These are phyloP conservation scores for Endothia cerciana DNA, from an alignment of 2,329 filamentous ascomycete genomes.

Conservation along the genomic window DNA sequence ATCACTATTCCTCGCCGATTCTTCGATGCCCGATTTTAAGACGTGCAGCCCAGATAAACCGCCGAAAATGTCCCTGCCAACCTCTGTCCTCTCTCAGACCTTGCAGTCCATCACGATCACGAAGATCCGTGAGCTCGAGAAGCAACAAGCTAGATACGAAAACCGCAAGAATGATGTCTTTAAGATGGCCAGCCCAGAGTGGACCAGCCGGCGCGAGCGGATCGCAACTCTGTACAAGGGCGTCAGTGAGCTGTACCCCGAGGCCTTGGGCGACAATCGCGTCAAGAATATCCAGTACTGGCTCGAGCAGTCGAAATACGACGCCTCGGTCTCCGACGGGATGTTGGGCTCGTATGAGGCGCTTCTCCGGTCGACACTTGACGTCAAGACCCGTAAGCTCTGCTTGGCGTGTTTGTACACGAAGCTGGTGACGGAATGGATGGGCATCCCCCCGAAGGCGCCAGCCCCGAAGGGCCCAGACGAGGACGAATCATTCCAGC, in stretches of 20 bases:
- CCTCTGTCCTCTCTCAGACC: conserved; percentile 36
- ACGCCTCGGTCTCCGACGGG: conserved; percentile 40
- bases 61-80: conserved; percentile 31
- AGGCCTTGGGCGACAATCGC: conserved; percentile 19
- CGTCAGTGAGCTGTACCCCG: conserved; percentile 32
- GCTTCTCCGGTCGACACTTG: conserved; percentile 38
- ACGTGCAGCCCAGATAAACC: not conserved
- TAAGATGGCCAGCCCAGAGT: conserved; percentile 34
- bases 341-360: conserved; percentile 40
- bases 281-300: conserved; percentile 40
- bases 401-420: conserved; percentile 41
- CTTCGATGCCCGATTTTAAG: not conserved
- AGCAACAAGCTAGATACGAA: conserved; percentile 37
- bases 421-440: conserved; percentile 45
- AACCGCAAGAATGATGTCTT: conserved; percentile 48
- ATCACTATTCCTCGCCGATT: not conserved
- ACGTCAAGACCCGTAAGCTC: conserved; percentile 42
- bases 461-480: not conserved
- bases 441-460: conserved; percentile 27
- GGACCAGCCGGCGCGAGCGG: conserved; percentile 29
- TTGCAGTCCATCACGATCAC: conserved; percentile 37
- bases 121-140: conserved; percentile 39
- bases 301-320: conserved; percentile 42
- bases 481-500: conserved; percentile 27
- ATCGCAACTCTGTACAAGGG: conserved; percentile 33